Base-by-base conservation (phyloP, 305 asterid species). In the Fraxinus baroniana region DNA sequence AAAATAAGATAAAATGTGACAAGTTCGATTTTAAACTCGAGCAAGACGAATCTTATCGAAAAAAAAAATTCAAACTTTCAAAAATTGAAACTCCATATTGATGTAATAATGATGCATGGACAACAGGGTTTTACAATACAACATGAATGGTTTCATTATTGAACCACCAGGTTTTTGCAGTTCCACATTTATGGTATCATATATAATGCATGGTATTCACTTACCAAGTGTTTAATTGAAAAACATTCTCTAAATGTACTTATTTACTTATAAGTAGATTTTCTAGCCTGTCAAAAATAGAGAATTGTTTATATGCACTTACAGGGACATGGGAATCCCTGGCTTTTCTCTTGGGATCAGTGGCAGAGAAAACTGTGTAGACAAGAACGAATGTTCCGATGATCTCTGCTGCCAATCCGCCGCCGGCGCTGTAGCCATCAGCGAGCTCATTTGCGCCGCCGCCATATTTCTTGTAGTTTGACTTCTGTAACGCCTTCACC, bases 311-410 rank as follows among this genome's bases (percentile, higher is more conserved):
- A 2, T 22, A 12, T 22, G 37, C 2, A 66, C 91, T 90, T 82
- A 94, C 98, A 24, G 98, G 98, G 84, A 94, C 88, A 74, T 94
- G 95, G 79, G 94, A 92, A 81, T 93, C 97, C 87, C 97, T 87
- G 3, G 97, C 97, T 70, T 80, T 93, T 83, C 97, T 89, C 85
- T 93, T 93, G 71, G 97, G 94, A 81, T 93, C 97, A n/a, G 95
- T 93, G 87, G 97, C 97, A 62, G 97, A 91, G 88, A 93, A 93
- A 60, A 93, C 97, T 10, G 97, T 92, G 92, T 91, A 92, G 68
- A 92, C 97, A 35, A 84, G 86, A 76, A 84, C 83, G 74, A 87
- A 87, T 2, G 90, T 87, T 64, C 90, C 88, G 37, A 87, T 81
- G 17, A 87, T 81, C 80, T 87, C 88, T 0, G 90, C 87, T 6